A percentile compares a stretch with the other conserved stretches of the same genome.
These are phyloP conservation scores for Psophocarpus tetragonolobus DNA, from an alignment of 306 rosid genomes.

Conservation along the genomic window DNA sequence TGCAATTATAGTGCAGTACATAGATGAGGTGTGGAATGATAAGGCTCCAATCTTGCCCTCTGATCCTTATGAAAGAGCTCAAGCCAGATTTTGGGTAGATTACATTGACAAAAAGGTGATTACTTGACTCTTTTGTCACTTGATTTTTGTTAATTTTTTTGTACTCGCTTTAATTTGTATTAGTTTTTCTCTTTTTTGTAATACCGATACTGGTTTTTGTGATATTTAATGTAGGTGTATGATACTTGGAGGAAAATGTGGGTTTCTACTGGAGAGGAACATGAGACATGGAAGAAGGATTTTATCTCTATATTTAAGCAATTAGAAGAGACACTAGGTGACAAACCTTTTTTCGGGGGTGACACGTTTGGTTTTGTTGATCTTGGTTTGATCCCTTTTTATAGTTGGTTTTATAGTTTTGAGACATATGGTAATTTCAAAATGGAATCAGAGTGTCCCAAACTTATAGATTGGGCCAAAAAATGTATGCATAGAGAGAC, in stretches of 20 bases:
- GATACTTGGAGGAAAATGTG: constrained; percentile 38
- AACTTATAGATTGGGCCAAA: constrained; percentile 48
- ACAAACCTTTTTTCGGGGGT: constrained; percentile 45
- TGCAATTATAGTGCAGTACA: constrained; percentile 35
- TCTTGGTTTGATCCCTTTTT: constrained; percentile 37
- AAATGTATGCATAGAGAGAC: constrained; percentile 46
- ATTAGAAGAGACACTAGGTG: constrained; percentile 36
- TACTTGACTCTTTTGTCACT: neutral
- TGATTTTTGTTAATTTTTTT: neutral
- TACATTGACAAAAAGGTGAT: constrained; percentile 34
- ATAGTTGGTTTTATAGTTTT: constrained; percentile 45
- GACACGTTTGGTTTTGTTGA: constrained; percentile 52
- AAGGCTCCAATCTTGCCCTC: constrained; percentile 22
- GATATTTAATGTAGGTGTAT: constrained; percentile 27
- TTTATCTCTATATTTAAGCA: constrained; percentile 34
- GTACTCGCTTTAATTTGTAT: neutral
- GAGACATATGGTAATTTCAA: constrained; percentile 47
- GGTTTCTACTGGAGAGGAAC: constrained; percentile 49
- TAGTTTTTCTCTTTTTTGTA: neutral
- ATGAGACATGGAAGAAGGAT: constrained; percentile 43
- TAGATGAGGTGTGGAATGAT: constrained; percentile 41
- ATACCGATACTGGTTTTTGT: neutral
- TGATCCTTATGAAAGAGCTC: constrained; percentile 45
- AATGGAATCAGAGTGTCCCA: constrained; percentile 53
- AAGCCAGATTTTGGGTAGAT: constrained; percentile 49